A percentile compares a stretch with the other conserved stretches of the same genome.
phyloP scores from a whole-genome alignment of 2,329 filamentous ascomycete species.

The Arthrobotrys conoides region DNA sequence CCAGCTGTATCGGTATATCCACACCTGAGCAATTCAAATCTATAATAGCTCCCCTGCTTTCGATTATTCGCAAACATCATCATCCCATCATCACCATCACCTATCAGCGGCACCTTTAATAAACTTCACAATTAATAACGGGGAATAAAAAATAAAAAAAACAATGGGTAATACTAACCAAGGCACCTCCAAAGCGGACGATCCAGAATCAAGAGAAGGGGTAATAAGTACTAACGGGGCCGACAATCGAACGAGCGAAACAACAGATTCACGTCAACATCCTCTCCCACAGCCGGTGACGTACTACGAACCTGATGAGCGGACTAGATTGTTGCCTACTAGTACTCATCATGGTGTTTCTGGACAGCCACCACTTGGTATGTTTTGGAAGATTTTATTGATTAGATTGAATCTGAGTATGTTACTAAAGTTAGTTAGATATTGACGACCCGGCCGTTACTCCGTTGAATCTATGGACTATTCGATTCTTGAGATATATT shows the following conservation, averaged over 20 bases:
- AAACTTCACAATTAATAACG: not conserved
- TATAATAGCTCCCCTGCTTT: not conserved
- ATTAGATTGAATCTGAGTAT: not conserved
- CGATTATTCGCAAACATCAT: not conserved
- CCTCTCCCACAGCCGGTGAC: not conserved
- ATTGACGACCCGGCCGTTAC: slow-evolving; percentile 72
- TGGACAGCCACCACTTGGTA: slow-evolving; percentile 55
- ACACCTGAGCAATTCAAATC: slow-evolving; percentile 1
- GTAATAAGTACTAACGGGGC: not conserved
- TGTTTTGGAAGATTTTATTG: not conserved
- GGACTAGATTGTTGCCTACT: slow-evolving; percentile 36
- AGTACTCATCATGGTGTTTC: slow-evolving; percentile 41
- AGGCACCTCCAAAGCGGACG: slow-evolving; percentile 6
- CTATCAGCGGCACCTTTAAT: not conserved
- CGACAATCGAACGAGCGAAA: not conserved
- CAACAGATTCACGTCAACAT: slow-evolving; percentile 10
- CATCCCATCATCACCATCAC: not conserved
- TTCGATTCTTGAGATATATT: slow-evolving; percentile 83
- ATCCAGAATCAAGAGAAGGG: slow-evolving; percentile 10
- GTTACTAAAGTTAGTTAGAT: slow-evolving; percentile 28
- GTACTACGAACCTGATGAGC: slow-evolving; percentile 48
- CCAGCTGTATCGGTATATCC: slow-evolving; percentile 1
- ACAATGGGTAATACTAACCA: slow-evolving; percentile 35
- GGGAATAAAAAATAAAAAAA: not conserved
- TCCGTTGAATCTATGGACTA: slow-evolving; percentile 94